Percentiles rank a stretch among this genome's conserved stretches.
Conservation (phyloP, 805 yeast genomes). For the Cephaloascus fragrans region DNA sequence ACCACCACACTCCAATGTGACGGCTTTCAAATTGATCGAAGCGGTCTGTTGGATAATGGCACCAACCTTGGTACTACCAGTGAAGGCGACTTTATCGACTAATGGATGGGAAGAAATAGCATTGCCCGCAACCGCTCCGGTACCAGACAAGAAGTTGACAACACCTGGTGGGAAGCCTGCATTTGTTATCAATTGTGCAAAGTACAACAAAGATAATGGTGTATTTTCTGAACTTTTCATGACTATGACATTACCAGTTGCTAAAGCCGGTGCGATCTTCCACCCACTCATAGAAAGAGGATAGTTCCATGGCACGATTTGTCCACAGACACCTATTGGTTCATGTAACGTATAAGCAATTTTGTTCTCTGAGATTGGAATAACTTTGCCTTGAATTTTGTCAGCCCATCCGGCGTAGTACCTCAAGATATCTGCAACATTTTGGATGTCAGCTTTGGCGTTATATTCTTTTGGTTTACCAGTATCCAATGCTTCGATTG, state of each 20-base stretch:
- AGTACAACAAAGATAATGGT: conserved; percentile 33
- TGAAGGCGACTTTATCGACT: conserved; percentile 34
- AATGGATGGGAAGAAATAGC: conserved; percentile 29
- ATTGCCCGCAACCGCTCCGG: conserved; percentile 32
- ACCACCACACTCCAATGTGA: conserved; percentile 54
- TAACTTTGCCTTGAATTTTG: conserved; percentile 36
- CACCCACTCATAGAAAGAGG: conserved; percentile 40
- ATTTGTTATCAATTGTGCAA: conserved; percentile 27
- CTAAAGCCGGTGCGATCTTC: conserved; percentile 36
- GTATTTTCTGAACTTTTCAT: conserved; percentile 37
- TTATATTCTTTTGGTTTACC: conserved; percentile 43
- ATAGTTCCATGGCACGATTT: conserved; percentile 67
- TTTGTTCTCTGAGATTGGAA: conserved; percentile 28
- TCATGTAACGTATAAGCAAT: conserved; percentile 64
- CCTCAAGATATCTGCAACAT: conserved; percentile 32
- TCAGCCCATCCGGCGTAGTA: conserved; percentile 60
- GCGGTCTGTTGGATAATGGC: conserved; percentile 29
- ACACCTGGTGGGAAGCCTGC: conserved; percentile 36
- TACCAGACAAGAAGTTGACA: conserved; percentile 32
- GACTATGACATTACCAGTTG: conserved; percentile 33
- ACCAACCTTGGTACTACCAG: conserved; percentile 38
- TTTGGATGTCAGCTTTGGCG: conserved; percentile 39
- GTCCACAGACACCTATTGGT: conserved; percentile 58
- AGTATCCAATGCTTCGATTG: conserved; percentile 44
- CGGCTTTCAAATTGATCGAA: conserved; percentile 42